phyloP scores from a whole-genome alignment of 768 basidiomycete genomes.

The Hygrophorus russula region DNA sequence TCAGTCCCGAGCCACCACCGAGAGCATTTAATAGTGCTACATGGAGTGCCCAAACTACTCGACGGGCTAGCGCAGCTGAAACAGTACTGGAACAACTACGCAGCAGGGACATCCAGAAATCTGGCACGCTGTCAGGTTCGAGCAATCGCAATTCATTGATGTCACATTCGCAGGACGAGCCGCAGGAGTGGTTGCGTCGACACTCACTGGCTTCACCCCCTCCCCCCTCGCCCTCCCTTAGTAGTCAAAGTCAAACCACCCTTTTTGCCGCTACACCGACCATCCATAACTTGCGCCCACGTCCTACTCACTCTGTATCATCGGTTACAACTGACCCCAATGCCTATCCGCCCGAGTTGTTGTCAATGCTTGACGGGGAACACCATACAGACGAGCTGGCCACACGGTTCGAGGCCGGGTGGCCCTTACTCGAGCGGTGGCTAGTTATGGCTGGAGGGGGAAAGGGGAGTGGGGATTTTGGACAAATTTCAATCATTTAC shows the following conservation, averaged over 20 bases:
- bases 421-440: slow-evolving; percentile 74
- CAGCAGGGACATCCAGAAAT: slow-evolving; percentile 41
- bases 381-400: slow-evolving; percentile 91
- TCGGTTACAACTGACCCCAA: slow-evolving; percentile 6
- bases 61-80: slow-evolving; percentile 57
- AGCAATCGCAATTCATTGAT: slow-evolving; percentile 22
- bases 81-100: slow-evolving; percentile 56
- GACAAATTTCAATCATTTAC: slow-evolving; percentile 70
- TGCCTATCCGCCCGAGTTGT: slow-evolving; percentile 46
- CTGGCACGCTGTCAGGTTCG: slow-evolving; percentile 14
- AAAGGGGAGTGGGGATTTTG: slow-evolving; percentile 55
- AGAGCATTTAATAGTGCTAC: not conserved
- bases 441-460: slow-evolving; percentile 49
- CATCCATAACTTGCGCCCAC: slow-evolving; percentile 9
- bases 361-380: slow-evolving; percentile 67
- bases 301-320: slow-evolving; percentile 4
- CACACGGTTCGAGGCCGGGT: slow-evolving; percentile 70
- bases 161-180: not conserved
- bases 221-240: slow-evolving; percentile 31
- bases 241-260: slow-evolving; percentile 9
- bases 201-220: slow-evolving; percentile 27
- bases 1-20: not conserved
- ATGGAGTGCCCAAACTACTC: slow-evolving; percentile 13
- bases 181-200: slow-evolving; percentile 7
- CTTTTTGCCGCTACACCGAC: slow-evolving; percentile 9